Evolutionary conservation across 495 filamentous ascomycete genomes (phyloP).

Genomic region (Aspergillus egyptiacus): DNA sequence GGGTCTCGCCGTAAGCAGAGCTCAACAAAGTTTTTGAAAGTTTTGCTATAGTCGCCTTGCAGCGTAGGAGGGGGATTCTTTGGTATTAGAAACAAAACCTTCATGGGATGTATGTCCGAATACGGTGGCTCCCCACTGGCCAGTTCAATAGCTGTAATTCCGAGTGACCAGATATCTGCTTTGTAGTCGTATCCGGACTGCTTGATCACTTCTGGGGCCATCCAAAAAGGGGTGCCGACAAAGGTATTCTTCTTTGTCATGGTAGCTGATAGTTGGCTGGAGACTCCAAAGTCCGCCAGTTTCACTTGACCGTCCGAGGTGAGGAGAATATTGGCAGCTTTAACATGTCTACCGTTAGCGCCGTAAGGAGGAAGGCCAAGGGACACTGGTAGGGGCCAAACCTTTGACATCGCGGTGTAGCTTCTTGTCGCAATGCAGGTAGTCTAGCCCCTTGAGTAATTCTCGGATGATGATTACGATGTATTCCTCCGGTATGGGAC

Average conservation of each 20-base stretch:
- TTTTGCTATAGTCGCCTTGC: conserved; percentile 78
- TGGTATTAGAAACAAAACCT: conserved; percentile 92
- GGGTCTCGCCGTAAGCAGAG: conserved; percentile 83
- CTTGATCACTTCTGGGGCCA: conserved; percentile 98
- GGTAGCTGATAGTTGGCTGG: conserved; percentile 93
- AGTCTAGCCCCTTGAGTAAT: conserved; percentile 82
- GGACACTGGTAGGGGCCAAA: conserved; percentile 28
- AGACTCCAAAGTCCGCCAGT: conserved; percentile 95
- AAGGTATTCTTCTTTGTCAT: conserved; percentile 99
- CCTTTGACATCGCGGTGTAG: conserved; percentile 97
- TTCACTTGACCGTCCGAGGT: conserved; percentile 91
- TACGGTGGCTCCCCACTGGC: conserved; percentile 93
- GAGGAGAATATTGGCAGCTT: conserved; percentile 86
- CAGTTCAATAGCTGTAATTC: conserved; percentile 91
- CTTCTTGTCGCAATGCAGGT: conserved; percentile 91
- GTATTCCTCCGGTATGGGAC: conserved; percentile 85
- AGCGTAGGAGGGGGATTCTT: conserved; percentile 84
- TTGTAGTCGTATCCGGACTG: conserved; percentile 98
- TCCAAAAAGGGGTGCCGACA: conserved; percentile 98
- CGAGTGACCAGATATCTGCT: conserved; percentile 98
- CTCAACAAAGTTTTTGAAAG: conserved; percentile 93
- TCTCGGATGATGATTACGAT: conserved; percentile 92
- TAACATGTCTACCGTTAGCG: conserved; percentile 17
- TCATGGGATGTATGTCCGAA: conserved; percentile 97
- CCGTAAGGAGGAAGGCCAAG: not conserved